phyloP scores from a whole-genome alignment of 768 basidiomycete species.

The Tylopilus sp. region DNA sequence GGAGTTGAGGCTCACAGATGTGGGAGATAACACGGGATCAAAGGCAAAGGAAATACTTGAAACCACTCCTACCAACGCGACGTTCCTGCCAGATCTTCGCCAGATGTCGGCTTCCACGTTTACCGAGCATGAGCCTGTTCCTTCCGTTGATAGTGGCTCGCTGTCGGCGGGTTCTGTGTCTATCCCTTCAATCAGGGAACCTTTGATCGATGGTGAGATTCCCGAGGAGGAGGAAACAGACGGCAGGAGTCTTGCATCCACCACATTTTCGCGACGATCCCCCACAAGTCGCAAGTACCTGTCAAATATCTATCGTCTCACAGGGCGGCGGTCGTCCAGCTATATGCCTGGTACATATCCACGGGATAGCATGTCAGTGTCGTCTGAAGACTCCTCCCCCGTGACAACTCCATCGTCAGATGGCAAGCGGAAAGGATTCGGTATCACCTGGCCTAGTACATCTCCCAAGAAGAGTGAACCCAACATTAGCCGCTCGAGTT shows the following conservation, averaged over 20 bases:
- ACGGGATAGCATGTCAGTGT: conserved; percentile 61
- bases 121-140: conserved; percentile 13
- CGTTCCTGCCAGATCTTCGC: conserved; percentile 22
- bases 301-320: conserved; percentile 45
- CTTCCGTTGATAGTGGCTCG: conserved; percentile 21
- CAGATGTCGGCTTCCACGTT: conserved; percentile 21
- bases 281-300: conserved; percentile 46
- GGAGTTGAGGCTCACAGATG: conserved; percentile 46
- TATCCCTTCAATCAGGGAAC: conserved; percentile 30
- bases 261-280: conserved; percentile 50
- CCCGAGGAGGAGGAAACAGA: conserved; percentile 28
- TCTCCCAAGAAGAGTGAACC: conserved; percentile 51
- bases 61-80: conserved; percentile 25
- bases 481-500: conserved; percentile 44
- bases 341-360: conserved; percentile 41
- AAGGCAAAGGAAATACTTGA: conserved; percentile 10
- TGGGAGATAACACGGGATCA: conserved; percentile 33
- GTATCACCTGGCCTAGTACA: conserved; percentile 45
- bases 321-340: conserved; percentile 36
- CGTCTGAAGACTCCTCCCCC: conserved; percentile 63
- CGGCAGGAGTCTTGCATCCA: conserved; percentile 31
- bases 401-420: conserved; percentile 61
- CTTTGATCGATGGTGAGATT: conserved; percentile 21
- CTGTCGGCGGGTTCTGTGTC: conserved; percentile 27
- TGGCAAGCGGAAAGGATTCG: conserved; percentile 30